Percentiles rank a stretch among this genome's conserved stretches.
Evolutionary conservation across 1,139 yeast species (phyloP).

Genomic region (Meyerozyma athensensis): DNA sequence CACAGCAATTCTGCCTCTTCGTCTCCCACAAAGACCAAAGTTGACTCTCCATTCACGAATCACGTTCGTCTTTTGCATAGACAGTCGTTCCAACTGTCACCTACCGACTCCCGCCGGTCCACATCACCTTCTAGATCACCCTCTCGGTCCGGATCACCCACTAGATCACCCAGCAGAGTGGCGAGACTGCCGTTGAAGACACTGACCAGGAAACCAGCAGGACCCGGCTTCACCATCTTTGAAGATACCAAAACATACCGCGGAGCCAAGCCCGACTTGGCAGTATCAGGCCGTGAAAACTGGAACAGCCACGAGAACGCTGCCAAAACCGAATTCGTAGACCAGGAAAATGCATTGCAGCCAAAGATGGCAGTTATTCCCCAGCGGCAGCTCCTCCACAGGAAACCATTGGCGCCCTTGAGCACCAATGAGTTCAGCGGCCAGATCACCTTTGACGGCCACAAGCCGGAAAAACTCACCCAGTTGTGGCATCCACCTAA

Average conservation of each 20-base stretch:
- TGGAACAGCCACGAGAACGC: not conserved
- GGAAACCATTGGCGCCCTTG: slow-evolving; percentile 32
- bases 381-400: slow-evolving; percentile 10
- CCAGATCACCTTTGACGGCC: slow-evolving; percentile 13
- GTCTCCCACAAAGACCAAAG: slow-evolving; percentile 25
- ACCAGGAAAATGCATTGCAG: slow-evolving; percentile 45
- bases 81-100: slow-evolving; percentile 9
- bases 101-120: slow-evolving; percentile 5
- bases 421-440: slow-evolving; percentile 34
- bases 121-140: slow-evolving; percentile 12
- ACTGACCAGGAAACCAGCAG: slow-evolving; percentile 6
- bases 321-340: slow-evolving; percentile 14
- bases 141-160: not conserved
- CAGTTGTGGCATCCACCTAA: slow-evolving; percentile 24
- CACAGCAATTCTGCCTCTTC: slow-evolving; percentile 5
- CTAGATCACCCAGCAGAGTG: slow-evolving; percentile 5
- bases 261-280: slow-evolving; percentile 2
- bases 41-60: slow-evolving; percentile 14
- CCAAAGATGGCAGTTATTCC: slow-evolving; percentile 24
- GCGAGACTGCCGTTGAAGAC: slow-evolving; percentile 7
- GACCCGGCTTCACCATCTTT: slow-evolving; percentile 29
- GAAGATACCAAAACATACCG: slow-evolving; percentile 23
- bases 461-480: slow-evolving; percentile 1
- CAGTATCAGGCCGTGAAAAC: slow-evolving; percentile 8
- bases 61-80: slow-evolving; percentile 9